Conservation (phyloP, 306 rosid genomes). For the Cucurbita moschata region DNA sequence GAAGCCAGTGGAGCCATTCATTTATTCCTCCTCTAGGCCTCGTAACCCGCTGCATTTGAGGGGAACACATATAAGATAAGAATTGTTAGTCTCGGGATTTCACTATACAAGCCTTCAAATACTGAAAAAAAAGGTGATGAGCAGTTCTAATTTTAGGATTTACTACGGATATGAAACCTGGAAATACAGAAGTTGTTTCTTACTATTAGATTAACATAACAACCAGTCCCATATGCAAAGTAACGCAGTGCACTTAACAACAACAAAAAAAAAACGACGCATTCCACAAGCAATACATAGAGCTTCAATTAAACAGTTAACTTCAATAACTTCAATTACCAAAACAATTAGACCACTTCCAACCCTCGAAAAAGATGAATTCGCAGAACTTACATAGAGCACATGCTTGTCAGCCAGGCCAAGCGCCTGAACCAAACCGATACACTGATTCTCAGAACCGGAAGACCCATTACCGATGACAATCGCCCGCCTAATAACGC, state of each 20-base stretch:
- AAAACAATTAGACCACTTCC: not conserved
- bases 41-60: constrained; percentile 56
- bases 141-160: not conserved
- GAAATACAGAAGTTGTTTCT: not conserved
- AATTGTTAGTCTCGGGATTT: not conserved
- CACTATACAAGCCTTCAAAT: not conserved
- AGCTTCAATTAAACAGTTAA: not conserved
- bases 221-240: not conserved
- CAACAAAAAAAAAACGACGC: not conserved
- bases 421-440: constrained; percentile 83
- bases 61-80: not conserved
- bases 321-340: not conserved
- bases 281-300: too few relatives aligned
- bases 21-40: constrained; percentile 80
- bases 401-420: constrained; percentile 63
- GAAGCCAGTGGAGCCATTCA: constrained; percentile 91
- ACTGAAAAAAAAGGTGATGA: not conserved
- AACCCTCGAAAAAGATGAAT: not conserved
- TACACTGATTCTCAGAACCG: constrained; percentile 68
- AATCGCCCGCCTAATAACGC: constrained; percentile 66
- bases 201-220: not conserved
- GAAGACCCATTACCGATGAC: constrained; percentile 70
- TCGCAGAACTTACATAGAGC: constrained; percentile 35
- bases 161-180: not conserved
- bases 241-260: not conserved